These are phyloP conservation scores for Sphaceloma murrayae DNA, from an alignment of 2,329 filamentous ascomycete species.

Conservation along the genomic window DNA sequence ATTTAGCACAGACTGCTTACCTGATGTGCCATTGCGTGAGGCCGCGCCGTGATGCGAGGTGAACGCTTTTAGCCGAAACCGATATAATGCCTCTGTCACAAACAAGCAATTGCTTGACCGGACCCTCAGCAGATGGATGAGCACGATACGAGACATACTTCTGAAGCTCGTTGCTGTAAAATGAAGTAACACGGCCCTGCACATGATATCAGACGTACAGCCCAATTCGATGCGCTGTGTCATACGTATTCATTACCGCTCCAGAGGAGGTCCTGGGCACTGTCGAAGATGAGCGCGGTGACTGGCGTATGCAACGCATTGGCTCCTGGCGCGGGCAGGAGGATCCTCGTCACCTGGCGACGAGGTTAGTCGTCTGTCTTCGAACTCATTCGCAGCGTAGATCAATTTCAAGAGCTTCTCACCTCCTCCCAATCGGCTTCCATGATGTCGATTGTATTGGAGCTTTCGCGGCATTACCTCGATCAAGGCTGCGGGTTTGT, in stretches of 20 bases:
- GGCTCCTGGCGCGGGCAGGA: slow-evolving; percentile 65
- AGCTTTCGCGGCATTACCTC: not conserved
- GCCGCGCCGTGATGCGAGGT: slow-evolving; percentile 78
- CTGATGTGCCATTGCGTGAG: slow-evolving; percentile 79
- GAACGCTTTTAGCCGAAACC: slow-evolving; percentile 72
- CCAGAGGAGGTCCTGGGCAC: slow-evolving; percentile 83
- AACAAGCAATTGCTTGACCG: slow-evolving; percentile 79
- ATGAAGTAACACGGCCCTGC: slow-evolving; percentile 80
- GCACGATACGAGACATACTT: slow-evolving; percentile 84
- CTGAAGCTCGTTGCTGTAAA: slow-evolving; percentile 75
- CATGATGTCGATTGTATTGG: slow-evolving; percentile 32
- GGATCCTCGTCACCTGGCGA: slow-evolving; percentile 72
- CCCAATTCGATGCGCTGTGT: slow-evolving; percentile 18
- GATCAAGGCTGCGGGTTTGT: not conserved
- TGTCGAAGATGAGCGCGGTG: slow-evolving; percentile 80
- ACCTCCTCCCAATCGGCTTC: slow-evolving; percentile 46
- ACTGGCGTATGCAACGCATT: slow-evolving; percentile 58
- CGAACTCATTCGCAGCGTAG: no score
- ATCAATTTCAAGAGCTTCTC: no score
- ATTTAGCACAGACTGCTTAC: slow-evolving; percentile 39
- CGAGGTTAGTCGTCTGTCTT: slow-evolving; percentile 9
- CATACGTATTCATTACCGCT: slow-evolving; percentile 80
- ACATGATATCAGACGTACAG: not conserved
- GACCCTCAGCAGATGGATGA: slow-evolving; percentile 57
- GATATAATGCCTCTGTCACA: slow-evolving; percentile 84